Evolutionary conservation across 345 rosid species (phyloP), one percentile per base, ranked within the genome.

Genomic region (Psidium guajava): DNA sequence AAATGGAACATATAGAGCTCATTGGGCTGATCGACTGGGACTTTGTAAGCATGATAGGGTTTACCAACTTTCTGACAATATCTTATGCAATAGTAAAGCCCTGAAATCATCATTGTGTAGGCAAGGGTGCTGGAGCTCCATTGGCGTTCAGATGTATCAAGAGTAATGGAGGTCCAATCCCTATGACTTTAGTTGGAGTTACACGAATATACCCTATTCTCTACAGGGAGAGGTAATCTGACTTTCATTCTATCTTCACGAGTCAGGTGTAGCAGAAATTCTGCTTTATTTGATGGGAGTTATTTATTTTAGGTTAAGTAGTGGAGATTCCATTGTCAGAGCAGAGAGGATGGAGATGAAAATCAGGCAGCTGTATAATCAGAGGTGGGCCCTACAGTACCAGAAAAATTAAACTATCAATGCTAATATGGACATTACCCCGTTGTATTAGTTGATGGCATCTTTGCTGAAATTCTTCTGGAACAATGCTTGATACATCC

Each of bases 1-100:
- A 58, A 97, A 97, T 93, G 99, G 98, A 84, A 95, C 99, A 24
- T 94, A 93, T 84, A 94, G 99, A 93, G 94, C 98, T 91, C 98
- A 93, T 57, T 97, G 99, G 99, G 96, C 96, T 69, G 98, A 95
- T 86, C 92, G 92, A 83, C 91, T 97, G 84, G 99, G 99, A 85
- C 94, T 97, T 83, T 94, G 99, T 95, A 93, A 93, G 98, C 86
- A 82, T 83, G 81, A 47, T 85, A 42, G 87, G 83, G 36, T 61
- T 87, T 86, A 83, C 83, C 44, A 87, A 50, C 73, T 73, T 55
- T 84, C 84, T 82, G 53, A 50, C 25, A 69, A 86, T 54, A 77
- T 22, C 28, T 8, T 36, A 28, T 40, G 27, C 49, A 42, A 16
- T 15, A 22, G 51, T 18, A 83, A 74, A 54, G 82, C 27, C 74